Conservation (phyloP, 148 eudicot genomes). For the Cornus suecica region DNA sequence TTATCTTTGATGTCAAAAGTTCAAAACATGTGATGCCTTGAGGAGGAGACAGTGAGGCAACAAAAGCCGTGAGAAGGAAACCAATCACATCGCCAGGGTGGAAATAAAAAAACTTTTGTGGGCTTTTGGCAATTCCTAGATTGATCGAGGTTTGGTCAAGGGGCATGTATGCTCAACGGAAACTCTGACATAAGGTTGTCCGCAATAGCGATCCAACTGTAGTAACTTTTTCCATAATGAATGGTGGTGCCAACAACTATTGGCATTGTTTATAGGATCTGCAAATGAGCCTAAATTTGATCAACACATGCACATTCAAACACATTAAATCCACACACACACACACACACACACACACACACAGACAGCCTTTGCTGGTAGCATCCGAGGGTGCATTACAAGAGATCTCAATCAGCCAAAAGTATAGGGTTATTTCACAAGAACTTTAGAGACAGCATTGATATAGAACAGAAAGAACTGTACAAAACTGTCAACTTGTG, state of each 20-base stretch:
- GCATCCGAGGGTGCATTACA: not conserved
- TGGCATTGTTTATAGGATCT: not conserved
- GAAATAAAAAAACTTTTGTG: not conserved
- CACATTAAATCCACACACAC: too few relatives aligned
- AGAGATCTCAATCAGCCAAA: not conserved
- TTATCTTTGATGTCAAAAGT: not conserved
- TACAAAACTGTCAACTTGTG: not conserved
- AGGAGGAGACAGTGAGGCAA: not conserved
- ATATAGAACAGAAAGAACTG: not conserved
- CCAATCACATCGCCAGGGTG: not conserved
- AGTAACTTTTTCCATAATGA: not conserved
- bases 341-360: too few relatives aligned
- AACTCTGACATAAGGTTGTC: too few relatives aligned
- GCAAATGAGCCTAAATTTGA: not conserved
- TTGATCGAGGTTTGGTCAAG: not conserved
- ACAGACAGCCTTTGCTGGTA: not conserved
- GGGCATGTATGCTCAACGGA: not conserved
- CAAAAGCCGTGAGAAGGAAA: not conserved
- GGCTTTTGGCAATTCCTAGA: not conserved
- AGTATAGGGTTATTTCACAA: not conserved
- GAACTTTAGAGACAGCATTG: not conserved
- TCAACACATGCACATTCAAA: too few relatives aligned
- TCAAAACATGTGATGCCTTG: not conserved
- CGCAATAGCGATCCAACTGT: too few relatives aligned
- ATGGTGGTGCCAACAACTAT: not conserved